Conservation (phyloP, 176 grass and related monocot genomes). For the Puccinellia tenuiflora region DNA sequence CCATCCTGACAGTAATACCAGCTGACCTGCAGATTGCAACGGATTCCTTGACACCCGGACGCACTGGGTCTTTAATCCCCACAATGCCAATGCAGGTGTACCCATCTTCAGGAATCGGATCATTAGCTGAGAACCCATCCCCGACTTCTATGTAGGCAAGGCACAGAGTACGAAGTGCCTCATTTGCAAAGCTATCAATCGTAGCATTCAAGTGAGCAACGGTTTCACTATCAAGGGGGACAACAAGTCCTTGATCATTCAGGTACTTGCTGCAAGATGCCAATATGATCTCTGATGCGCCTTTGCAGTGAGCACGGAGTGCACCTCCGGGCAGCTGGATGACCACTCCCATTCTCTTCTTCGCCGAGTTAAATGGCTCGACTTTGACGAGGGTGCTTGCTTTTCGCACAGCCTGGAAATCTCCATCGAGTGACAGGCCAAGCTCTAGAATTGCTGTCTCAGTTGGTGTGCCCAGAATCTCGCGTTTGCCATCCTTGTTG, state of each 20-base stretch:
- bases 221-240: slow-evolving; percentile 56
- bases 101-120: slow-evolving; percentile 58
- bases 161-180: slow-evolving; percentile 86
- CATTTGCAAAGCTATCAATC: slow-evolving; percentile 82
- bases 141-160: slow-evolving; percentile 76
- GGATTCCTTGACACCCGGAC: slow-evolving; percentile 90
- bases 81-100: slow-evolving; percentile 95
- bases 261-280: slow-evolving; percentile 72
- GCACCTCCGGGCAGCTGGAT: slow-evolving; percentile 60
- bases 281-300: slow-evolving; percentile 91
- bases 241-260: slow-evolving; percentile 51
- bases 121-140: slow-evolving; percentile 50
- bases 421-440: slow-evolving; percentile 63
- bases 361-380: slow-evolving; percentile 85
- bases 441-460: slow-evolving; percentile 88
- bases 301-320: slow-evolving; percentile 73
- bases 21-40: slow-evolving; percentile 86
- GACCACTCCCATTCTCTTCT: slow-evolving; percentile 96
- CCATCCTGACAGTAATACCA: slow-evolving; percentile 94
- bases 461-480: slow-evolving; percentile 91
- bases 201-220: slow-evolving; percentile 48
- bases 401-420: slow-evolving; percentile 56
- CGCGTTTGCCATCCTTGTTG: slow-evolving; percentile 59
- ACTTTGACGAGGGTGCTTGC: slow-evolving; percentile 71
- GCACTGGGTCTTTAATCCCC: slow-evolving; percentile 88